These are phyloP conservation scores for Mallotus nudiflorus DNA, from an alignment of 345 rosid species.

Conservation along the genomic window DNA sequence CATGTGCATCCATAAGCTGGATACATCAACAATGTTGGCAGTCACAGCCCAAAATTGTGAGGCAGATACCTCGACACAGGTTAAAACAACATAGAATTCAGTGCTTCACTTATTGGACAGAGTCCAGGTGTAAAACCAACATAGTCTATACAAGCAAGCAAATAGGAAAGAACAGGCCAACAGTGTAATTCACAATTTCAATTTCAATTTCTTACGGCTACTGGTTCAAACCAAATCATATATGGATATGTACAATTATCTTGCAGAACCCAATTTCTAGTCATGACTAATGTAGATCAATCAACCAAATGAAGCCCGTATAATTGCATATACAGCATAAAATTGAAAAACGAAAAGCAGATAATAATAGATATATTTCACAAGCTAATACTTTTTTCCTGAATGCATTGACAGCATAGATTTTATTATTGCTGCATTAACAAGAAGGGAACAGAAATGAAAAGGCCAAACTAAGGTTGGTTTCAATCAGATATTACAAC, in stretches of 20 bases:
- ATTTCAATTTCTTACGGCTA: too few relatives aligned
- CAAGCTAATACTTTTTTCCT: not conserved
- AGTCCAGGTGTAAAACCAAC: not conserved
- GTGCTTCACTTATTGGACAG: not conserved
- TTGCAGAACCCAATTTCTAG: not conserved
- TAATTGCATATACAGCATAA: not conserved
- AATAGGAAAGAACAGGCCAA: not conserved
- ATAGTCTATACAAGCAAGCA: not conserved
- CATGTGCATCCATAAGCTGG: too few relatives aligned
- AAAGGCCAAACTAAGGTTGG: not conserved
- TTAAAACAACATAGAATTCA: not conserved
- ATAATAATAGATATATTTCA: not conserved
- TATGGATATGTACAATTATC: too few relatives aligned
- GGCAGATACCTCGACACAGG: not conserved
- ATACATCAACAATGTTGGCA: too few relatives aligned
- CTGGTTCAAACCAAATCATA: too few relatives aligned
- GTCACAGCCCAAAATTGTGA: not conserved
- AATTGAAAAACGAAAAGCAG: not conserved
- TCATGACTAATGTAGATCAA: not conserved
- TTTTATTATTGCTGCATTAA: not conserved
- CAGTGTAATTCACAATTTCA: not conserved
- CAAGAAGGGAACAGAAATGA: not conserved
- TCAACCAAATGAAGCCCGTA: not conserved
- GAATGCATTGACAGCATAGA: not conserved
- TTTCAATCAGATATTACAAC: not conserved